phyloP scores from a whole-genome alignment of 352 stramenopile genomes.

The Phytophthora uliginosa region DNA sequence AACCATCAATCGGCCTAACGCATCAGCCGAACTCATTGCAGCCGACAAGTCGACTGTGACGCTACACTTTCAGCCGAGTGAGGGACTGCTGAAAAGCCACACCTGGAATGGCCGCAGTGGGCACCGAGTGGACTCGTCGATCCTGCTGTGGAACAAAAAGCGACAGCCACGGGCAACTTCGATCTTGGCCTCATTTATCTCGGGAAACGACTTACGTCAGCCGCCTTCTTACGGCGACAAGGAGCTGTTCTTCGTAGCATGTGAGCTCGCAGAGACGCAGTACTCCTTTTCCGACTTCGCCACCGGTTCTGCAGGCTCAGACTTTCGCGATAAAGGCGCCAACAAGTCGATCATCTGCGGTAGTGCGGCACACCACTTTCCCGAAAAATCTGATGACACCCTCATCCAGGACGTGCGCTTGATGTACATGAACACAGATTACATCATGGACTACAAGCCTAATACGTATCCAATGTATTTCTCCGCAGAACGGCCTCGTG shows the following conservation, averaged over 20 bases:
- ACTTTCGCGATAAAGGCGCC: constrained; percentile 35
- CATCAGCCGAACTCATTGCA: constrained; percentile 30
- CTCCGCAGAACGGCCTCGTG: constrained; percentile 37
- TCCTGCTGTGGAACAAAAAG: constrained; percentile 59
- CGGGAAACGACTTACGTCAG: constrained; percentile 25
- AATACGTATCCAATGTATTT: constrained; percentile 48
- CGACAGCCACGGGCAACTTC: constrained; percentile 50
- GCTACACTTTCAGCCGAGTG: constrained; percentile 40
- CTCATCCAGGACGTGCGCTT: constrained; percentile 34
- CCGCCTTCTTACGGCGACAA: constrained; percentile 63
- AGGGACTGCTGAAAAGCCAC: constrained; percentile 37
- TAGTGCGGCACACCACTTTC: constrained; percentile 57
- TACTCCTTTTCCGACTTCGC: constrained; percentile 52
- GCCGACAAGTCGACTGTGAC: constrained; percentile 36
- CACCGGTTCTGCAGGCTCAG: constrained; percentile 46
- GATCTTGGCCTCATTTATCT: constrained; percentile 53
- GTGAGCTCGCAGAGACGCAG: constrained; percentile 53
- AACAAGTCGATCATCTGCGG: constrained; percentile 55
- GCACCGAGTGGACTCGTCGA: constrained; percentile 54
- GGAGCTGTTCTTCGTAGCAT: constrained; percentile 54
- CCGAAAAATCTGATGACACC: constrained; percentile 29
- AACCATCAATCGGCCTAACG: constrained; percentile 27
- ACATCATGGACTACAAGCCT: constrained; percentile 49
- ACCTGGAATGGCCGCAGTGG: constrained; percentile 44
- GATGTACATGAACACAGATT: constrained; percentile 69